Evolutionary conservation across 1,139 yeast species (phyloP).

Genomic region (Suhomyces choctaworum): DNA sequence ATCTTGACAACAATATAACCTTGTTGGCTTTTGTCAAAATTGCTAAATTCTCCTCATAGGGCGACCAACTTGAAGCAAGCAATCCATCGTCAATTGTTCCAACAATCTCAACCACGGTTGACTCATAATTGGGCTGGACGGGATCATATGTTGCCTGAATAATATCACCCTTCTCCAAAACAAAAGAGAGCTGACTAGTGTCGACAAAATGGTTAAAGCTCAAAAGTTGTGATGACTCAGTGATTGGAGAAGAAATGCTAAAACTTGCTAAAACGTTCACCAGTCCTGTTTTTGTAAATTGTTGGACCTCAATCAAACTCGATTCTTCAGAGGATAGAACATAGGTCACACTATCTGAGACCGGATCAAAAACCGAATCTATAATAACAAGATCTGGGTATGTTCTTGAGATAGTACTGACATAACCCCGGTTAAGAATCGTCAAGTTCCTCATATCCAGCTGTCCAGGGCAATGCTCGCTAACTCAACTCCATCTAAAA

Average conservation of each 20-base stretch:
- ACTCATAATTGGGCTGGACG: constrained; percentile 47
- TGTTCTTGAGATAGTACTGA: constrained; percentile 49
- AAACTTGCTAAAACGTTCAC: constrained; percentile 57
- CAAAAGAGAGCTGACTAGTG: constrained; percentile 57
- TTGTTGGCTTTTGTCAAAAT: constrained; percentile 65
- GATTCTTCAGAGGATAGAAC: constrained; percentile 63
- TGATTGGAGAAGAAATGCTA: constrained; percentile 35
- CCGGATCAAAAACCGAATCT: constrained; percentile 70
- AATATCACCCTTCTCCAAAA: constrained; percentile 69
- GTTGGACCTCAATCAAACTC: constrained; percentile 52
- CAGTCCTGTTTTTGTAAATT: constrained; percentile 59
- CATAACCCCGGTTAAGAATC: constrained; percentile 56
- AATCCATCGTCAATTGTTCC: constrained; percentile 84
- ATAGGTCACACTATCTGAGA: constrained; percentile 71
- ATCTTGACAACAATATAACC: constrained; percentile 67
- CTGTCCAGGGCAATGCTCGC: too few relatives aligned
- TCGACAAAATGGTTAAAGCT: constrained; percentile 70
- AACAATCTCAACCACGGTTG: constrained; percentile 66
- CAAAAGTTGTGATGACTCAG: constrained; percentile 31
- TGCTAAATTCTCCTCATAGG: constrained; percentile 84
- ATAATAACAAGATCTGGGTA: constrained; percentile 63
- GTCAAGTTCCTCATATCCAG: constrained; percentile 60
- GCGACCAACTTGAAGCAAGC: constrained; percentile 80
- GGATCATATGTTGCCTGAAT: constrained; percentile 63
- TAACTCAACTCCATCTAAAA: too few relatives aligned